A percentile compares a stretch with the other conserved stretches of the same genome.
These are phyloP conservation scores for Xylaria sp. DNA, from an alignment of 2,329 filamentous ascomycete species.

Conservation along the genomic window DNA sequence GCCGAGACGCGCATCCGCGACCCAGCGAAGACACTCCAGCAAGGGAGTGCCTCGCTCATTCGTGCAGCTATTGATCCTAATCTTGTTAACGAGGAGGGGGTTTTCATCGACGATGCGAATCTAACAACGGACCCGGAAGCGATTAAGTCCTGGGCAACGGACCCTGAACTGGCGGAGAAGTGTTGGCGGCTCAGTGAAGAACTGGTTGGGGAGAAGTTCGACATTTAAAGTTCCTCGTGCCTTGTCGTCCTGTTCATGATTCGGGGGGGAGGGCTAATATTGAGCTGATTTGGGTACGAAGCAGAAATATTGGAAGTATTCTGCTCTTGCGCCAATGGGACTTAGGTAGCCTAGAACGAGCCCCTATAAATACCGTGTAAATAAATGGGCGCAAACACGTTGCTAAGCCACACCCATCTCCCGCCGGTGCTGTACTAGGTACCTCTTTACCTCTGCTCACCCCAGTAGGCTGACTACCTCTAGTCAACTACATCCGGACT, in stretches of 20 bases:
- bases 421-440: too few relatives aligned
- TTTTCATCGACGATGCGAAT: slow-evolving; percentile 46
- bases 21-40: slow-evolving; percentile 45
- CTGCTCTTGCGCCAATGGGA: too few relatives aligned
- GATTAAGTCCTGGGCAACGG: slow-evolving; percentile 43
- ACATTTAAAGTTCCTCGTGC: slow-evolving; percentile 5
- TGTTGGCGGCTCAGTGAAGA: slow-evolving; percentile 47
- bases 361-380: background rate
- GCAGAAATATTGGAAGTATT: too few relatives aligned
- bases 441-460: background rate
- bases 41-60: slow-evolving; percentile 50
- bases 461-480: too few relatives aligned
- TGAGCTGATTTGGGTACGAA: background rate
- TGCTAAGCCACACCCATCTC: slow-evolving; percentile 18
- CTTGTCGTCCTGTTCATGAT: background rate
- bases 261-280: background rate
- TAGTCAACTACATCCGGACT: too few relatives aligned
- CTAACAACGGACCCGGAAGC: slow-evolving; percentile 36
- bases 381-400: background rate
- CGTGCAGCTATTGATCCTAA: slow-evolving; percentile 51
- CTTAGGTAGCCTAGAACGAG: too few relatives aligned
- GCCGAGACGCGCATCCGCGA: slow-evolving; percentile 26
- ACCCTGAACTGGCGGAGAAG: slow-evolving; percentile 44
- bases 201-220: slow-evolving; percentile 45
- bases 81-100: slow-evolving; percentile 40